Base-by-base conservation (phyloP, 176 grass and related monocot genomes). In the Musa itinerans region DNA sequence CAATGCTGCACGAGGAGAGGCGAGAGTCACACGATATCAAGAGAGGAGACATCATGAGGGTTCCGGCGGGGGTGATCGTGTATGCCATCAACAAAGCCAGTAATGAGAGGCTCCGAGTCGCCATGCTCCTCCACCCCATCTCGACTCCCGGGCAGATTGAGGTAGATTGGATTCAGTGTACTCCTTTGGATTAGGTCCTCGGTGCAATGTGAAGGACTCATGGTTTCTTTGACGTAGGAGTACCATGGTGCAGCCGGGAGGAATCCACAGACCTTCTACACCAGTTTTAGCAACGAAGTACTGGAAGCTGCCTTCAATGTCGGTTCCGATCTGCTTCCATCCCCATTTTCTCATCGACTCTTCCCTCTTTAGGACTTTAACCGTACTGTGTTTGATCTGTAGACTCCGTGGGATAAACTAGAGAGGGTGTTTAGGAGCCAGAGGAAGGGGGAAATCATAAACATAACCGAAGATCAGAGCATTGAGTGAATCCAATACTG, bases 301-400 rank as follows among this genome's bases (percentile, higher is more conserved):
- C 65, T 92, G 9, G 84, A 85, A 83, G 89, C 85, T 20, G 83
- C 87, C 54, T 96, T 96, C 73, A 90, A 96, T 52, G 89, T 92
- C 56, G 2, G 82, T 1, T 53, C 26, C 26, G 26, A 27, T 27
- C 26, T 27, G 26, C 26, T 27, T 27, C 29, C 29, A 34, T 34
- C 29, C 0, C 29, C 29, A 34, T 34, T 34, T 34, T 34, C 29
- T 34, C 3, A 34, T 5, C 3, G 29, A 34, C 29, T 34, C 29
- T 34, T 34, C 29, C 3, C 29, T 5, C 29, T 34, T 34, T 34
- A 14, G 57, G 17, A 1, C 17, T 14, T 69, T 27, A 22, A 16
- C 0, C 16, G 21, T 29, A 20, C 6, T 7, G 49, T 8, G 8
- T 53, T 56, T 74, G 26, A 56, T 10, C 1, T 24, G 21, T 12